Percentiles rank a stretch among this genome's conserved stretches.
phyloP scores from a whole-genome alignment of 169 alveolate genomes.

The Plasmodium berghei region DNA sequence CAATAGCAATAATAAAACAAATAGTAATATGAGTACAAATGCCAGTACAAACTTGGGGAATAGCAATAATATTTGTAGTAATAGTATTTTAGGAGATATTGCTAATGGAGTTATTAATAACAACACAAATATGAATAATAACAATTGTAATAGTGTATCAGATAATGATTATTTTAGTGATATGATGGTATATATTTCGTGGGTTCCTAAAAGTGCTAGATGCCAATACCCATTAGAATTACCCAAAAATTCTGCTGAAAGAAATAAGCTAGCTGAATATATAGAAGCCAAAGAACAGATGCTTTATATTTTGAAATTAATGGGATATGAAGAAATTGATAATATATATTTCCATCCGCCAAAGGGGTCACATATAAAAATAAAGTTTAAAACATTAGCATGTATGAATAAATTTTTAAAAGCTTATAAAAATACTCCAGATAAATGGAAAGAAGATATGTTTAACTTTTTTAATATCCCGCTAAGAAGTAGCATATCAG shows the following conservation, averaged over 20 bases:
- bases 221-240: slow-evolving; percentile 70
- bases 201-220: slow-evolving; percentile 78
- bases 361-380: slow-evolving; percentile 76
- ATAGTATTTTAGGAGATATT: background rate
- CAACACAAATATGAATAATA: background rate
- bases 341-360: slow-evolving; percentile 75
- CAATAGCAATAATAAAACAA: background rate
- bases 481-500: slow-evolving; percentile 74
- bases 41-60: background rate
- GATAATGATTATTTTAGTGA: slow-evolving; percentile 70
- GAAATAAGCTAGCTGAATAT: slow-evolving; percentile 71
- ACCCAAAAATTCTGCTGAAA: slow-evolving; percentile 73
- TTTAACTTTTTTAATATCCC: slow-evolving; percentile 70
- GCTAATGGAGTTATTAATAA: background rate
- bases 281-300: slow-evolving; percentile 74
- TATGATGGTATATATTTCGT: slow-evolving; percentile 76
- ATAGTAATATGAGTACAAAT: background rate
- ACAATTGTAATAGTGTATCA: background rate
- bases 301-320: slow-evolving; percentile 43
- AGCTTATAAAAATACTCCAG: slow-evolving; percentile 68
- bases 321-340: slow-evolving; percentile 74
- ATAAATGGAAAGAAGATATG: slow-evolving; percentile 78
- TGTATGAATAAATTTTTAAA: slow-evolving; percentile 66
- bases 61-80: background rate
- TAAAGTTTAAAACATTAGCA: slow-evolving; percentile 42